Base-by-base conservation (phyloP, 1,139 yeast genomes). In the Yamadazyma trypodendri region DNA sequence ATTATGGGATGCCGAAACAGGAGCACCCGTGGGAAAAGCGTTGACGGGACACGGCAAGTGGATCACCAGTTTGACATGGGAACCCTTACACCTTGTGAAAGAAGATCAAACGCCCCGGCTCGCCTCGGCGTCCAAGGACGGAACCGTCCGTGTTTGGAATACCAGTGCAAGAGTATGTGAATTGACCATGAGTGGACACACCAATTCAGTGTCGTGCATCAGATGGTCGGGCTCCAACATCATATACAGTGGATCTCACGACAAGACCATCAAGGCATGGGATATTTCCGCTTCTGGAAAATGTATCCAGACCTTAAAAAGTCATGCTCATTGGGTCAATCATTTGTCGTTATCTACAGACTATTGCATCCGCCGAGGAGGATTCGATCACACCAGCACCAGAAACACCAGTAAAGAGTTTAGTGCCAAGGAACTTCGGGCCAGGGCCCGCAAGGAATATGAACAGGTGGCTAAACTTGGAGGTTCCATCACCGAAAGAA, bases 271-370 rank as follows among this genome's bases (percentile, higher is more conserved):
- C 48, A 84, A 84, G 59, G 87, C 87, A 1, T 92, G 99, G 99
- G 94, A 87, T 54, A 65, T 71, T 31, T 71, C 82, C 37, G 83
- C 84, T 15, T 75, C 75, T 31, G 97, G 97, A 16, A 80, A 79
- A 51, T 79, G 95, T 50, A 72, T 87, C 31, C 89, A 85, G 54
- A 81, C 87, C 1, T 67, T 92, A 46, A 82, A 81, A 58, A 78
- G 94, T 33, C 99, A 92, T 59, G 97, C 95, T 2, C 98, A 94
- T 62, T 92, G 99, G 97, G 95, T 92, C 35, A 92, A 92, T 58
- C 97, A 92, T 61, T 71, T 92, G 46, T 85, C 97, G 0, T 68
- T 92, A 33, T 86, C 96, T 2, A 90, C 97, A 0, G 99, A 92
- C 55, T 84, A 84, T 54, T 95, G 81, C 0, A 66, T 92, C 38